A percentile compares a stretch with the other conserved stretches of the same genome.
Evolutionary conservation across 495 filamentous ascomycete species (phyloP).

Genomic region (Daldinia caldariorum): DNA sequence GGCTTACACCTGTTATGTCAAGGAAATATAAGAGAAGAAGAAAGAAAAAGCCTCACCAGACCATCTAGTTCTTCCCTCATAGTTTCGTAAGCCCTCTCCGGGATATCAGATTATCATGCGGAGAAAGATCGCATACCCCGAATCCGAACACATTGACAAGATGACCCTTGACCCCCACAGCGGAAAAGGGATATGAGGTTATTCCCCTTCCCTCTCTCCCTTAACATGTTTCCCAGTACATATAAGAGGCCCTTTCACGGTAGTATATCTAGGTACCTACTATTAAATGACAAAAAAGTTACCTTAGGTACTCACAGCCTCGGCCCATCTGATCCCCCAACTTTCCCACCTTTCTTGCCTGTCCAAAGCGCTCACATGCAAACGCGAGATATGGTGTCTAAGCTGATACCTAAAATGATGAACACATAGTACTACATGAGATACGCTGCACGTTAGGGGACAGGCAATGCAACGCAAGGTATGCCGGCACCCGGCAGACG

Average conservation of each 20-base stretch:
- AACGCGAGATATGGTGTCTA: slow-evolving; percentile 17
- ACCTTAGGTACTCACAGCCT: background rate
- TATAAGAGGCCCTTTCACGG: slow-evolving; percentile 5
- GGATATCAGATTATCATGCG: slow-evolving; percentile 36
- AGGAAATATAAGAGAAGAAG: background rate
- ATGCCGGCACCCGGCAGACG: slow-evolving; percentile 41
- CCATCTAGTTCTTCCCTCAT: slow-evolving; percentile 10
- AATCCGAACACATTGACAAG: slow-evolving; percentile 29
- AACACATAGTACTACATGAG: slow-evolving; percentile 17
- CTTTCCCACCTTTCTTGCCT: background rate
- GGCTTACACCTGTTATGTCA: slow-evolving; percentile 31
- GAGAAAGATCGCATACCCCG: slow-evolving; percentile 27
- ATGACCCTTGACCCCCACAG: slow-evolving; percentile 40
- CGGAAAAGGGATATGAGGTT: slow-evolving; percentile 1
- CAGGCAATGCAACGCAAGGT: slow-evolving; percentile 26
- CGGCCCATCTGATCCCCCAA: slow-evolving; percentile 2
- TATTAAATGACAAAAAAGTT: slow-evolving; percentile 30
- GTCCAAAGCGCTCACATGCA: slow-evolving; percentile 17
- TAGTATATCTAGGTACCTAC: slow-evolving; percentile 21
- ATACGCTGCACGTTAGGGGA: slow-evolving; percentile 20
- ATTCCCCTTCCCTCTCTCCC: slow-evolving; percentile 2
- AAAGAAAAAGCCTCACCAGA: slow-evolving; percentile 29
- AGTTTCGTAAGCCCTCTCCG: slow-evolving; percentile 18
- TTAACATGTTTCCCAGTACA: slow-evolving; percentile 11
- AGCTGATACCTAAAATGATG: slow-evolving; percentile 10